Evolutionary conservation across 1,284 basidiomycete genomes (phyloP).

Genomic region (Microbotryum violaceum): DNA sequence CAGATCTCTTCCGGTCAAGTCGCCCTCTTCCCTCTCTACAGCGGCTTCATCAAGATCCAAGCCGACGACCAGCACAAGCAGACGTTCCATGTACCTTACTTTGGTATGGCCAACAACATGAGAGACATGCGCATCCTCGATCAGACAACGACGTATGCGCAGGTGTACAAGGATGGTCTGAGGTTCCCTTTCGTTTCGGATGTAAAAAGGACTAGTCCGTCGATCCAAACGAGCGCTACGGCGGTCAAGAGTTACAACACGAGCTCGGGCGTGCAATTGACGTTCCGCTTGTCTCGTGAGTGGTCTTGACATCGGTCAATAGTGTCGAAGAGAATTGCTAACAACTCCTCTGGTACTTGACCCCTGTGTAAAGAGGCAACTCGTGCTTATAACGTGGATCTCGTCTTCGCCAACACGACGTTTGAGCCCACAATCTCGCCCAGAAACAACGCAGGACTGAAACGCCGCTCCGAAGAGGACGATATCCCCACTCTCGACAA

Average conservation of each 20-base stretch:
- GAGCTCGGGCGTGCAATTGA: no score
- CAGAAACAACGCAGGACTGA: constrained; percentile 7
- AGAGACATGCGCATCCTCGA: constrained; percentile 26
- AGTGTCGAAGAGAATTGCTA: no score
- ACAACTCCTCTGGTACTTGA: no score
- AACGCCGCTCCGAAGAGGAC: constrained; percentile 1
- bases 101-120: constrained; percentile 23
- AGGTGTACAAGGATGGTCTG: constrained; percentile 1
- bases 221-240: constrained; percentile 8
- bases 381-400: constrained; percentile 19
- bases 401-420: constrained; percentile 20
- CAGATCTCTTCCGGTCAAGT: neutral
- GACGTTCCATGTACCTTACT: constrained; percentile 20
- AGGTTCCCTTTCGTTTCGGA: constrained; percentile 1
- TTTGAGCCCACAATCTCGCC: constrained; percentile 15
- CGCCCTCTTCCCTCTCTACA: constrained; percentile 29
- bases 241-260: neutral
- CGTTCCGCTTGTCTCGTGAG: no score
- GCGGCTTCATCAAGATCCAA: constrained; percentile 23
- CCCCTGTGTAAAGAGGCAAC: constrained; percentile 1
- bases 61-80: neutral
- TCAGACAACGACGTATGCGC: neutral
- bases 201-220: no score
- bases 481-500: no score
- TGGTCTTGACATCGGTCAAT: no score